Percentiles rank a stretch among this genome's conserved stretches.
phyloP scores from a whole-genome alignment of 345 rosid species.

The Microthlaspi erraticum region DNA sequence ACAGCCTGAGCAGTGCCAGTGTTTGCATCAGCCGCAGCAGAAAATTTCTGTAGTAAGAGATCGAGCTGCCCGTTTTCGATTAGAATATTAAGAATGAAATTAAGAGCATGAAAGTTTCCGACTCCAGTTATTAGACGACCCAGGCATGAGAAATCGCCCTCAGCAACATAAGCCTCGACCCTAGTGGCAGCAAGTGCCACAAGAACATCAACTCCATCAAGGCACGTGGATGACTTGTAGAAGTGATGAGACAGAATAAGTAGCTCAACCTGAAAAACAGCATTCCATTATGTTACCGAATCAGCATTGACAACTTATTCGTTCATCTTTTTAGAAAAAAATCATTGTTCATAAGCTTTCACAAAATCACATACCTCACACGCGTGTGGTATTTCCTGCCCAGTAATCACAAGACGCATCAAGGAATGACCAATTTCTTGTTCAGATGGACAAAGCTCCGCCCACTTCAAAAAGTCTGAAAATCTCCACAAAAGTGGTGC shows the following conservation, averaged over 20 bases:
- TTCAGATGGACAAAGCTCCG: constrained; percentile 97
- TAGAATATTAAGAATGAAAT: constrained; percentile 92
- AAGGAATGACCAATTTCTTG: constrained; percentile 97
- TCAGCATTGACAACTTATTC: constrained; percentile 16
- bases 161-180: constrained; percentile 90
- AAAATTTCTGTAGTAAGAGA: constrained; percentile 89
- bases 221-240: constrained; percentile 97
- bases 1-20: constrained; percentile 84
- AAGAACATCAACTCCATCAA: constrained; percentile 99
- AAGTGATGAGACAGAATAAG: constrained; percentile 96
- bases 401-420: constrained; percentile 98
- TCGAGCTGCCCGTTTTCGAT: constrained; percentile 95
- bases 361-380: constrained; percentile 72
- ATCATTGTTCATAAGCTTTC: constrained; percentile 14
- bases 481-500: constrained; percentile 97
- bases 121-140: constrained; percentile 96
- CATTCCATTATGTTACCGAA: constrained; percentile 21
- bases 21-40: constrained; percentile 85
- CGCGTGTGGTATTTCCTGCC: constrained; percentile 97
- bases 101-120: constrained; percentile 94
- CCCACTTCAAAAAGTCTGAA: constrained; percentile 96
- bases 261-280: constrained; percentile 79
- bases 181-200: constrained; percentile 97
- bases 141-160: constrained; percentile 95
- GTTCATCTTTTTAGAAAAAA: constrained; percentile 16